Percentiles rank a stretch among this genome's conserved stretches.
Conservation (phyloP, 164 flowering plant species). For the Annona squamosa region DNA sequence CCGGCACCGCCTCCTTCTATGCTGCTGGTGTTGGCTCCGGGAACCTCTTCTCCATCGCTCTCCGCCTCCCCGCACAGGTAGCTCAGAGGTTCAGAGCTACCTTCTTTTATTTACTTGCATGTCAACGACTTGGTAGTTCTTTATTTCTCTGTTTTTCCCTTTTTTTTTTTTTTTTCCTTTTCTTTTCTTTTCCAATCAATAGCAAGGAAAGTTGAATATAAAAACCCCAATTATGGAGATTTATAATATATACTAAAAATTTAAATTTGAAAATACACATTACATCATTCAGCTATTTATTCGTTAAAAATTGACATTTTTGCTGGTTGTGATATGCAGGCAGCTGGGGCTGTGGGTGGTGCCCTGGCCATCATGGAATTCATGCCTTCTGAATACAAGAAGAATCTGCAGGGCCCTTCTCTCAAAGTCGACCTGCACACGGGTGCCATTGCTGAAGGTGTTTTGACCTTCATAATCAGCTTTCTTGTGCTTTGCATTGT, state of each 20-base stretch:
- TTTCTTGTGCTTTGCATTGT: slow-evolving; percentile 53
- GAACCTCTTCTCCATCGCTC: slow-evolving; percentile 58
- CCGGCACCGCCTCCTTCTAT: slow-evolving; percentile 59
- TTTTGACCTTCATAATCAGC: slow-evolving; percentile 60
- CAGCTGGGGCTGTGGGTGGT: slow-evolving; percentile 76
- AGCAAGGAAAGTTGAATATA: not conserved
- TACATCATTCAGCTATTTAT: not conserved
- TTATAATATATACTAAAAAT: not conserved
- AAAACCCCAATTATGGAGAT: too few relatives aligned
- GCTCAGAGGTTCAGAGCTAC: not conserved
- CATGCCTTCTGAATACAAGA: slow-evolving; percentile 64
- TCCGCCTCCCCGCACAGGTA: slow-evolving; percentile 86
- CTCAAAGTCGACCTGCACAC: slow-evolving; percentile 73
- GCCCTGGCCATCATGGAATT: slow-evolving; percentile 54
- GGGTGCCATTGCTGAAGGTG: slow-evolving; percentile 85
- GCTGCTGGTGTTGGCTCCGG: slow-evolving; percentile 61
- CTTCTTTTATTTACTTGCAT: not conserved
- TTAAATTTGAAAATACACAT: not conserved
- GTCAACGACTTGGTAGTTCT: not conserved
- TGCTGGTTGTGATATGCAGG: slow-evolving; percentile 29
- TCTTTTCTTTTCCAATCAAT: not conserved
- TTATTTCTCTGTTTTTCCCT: not conserved
- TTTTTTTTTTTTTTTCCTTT: not conserved
- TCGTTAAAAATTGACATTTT: not conserved
- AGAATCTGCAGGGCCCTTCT: slow-evolving; percentile 68